Percentiles rank a stretch among this genome's conserved stretches.
These are phyloP conservation scores for Elongisporangium undulatum DNA, from an alignment of 352 stramenopile genomes.

Conservation along the genomic window DNA sequence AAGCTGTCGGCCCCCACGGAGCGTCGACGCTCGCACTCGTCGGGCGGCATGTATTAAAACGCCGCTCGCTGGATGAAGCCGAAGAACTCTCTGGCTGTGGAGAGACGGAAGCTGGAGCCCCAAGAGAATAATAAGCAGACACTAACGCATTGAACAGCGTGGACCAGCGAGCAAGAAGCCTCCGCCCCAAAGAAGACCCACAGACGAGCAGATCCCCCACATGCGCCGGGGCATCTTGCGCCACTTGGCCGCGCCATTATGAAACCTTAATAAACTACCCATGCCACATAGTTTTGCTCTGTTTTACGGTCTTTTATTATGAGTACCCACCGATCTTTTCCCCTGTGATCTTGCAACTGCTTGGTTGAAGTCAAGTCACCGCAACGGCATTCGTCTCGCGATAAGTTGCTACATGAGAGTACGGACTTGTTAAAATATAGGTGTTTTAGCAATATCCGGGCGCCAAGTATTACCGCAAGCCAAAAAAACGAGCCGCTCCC, in stretches of 20 bases:
- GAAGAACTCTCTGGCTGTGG: neutral
- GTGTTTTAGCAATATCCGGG: neutral
- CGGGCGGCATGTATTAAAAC: constrained; percentile 21
- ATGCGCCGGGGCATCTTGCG: neutral
- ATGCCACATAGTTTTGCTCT: neutral
- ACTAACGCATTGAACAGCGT: neutral
- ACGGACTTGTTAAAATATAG: neutral
- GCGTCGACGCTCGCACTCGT: constrained; percentile 74
- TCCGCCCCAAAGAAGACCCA: neutral
- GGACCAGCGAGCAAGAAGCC: neutral
- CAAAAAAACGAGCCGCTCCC: neutral
- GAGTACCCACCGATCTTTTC: neutral
- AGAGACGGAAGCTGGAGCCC: too few relatives aligned
- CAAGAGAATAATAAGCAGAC: neutral
- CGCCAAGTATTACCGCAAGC: neutral
- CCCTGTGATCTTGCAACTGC: neutral
- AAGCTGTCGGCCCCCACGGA: constrained; percentile 53
- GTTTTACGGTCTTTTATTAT: too few relatives aligned
- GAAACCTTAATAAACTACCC: neutral
- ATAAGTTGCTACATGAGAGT: neutral
- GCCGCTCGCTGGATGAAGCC: neutral
- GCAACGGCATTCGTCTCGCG: neutral
- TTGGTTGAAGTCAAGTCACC: neutral
- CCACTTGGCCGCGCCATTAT: neutral
- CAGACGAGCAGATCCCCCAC: neutral